These are phyloP conservation scores for Caryopteris hybrid DNA, from an alignment of 305 asterid species.

Conservation along the genomic window DNA sequence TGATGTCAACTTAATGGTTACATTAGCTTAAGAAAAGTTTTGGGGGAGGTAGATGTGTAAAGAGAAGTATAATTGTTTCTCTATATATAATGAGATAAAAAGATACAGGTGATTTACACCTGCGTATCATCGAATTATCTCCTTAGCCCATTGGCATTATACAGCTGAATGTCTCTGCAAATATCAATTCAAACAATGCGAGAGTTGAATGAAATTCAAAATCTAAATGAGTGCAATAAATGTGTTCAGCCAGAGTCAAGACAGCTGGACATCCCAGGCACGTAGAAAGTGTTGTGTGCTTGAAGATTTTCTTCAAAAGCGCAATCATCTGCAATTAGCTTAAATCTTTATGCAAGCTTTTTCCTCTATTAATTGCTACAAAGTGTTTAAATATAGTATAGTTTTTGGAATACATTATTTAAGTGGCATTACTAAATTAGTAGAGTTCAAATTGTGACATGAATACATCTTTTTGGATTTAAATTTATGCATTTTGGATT, in stretches of 20 bases:
- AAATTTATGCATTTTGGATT: too few relatives aligned
- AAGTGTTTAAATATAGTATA: not conserved
- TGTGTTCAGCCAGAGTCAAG: not conserved
- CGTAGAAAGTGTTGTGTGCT: not conserved
- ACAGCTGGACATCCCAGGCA: not conserved
- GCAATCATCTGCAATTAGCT: not conserved
- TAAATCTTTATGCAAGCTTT: not conserved
- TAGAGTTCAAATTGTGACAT: too few relatives aligned
- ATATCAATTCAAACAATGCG: not conserved
- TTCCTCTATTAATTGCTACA: not conserved
- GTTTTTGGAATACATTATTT: not conserved
- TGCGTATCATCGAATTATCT: too few relatives aligned
- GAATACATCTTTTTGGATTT: too few relatives aligned
- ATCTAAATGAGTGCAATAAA: not conserved
- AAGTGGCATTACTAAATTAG: not conserved
- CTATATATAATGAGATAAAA: too few relatives aligned
- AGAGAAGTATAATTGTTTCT: too few relatives aligned
- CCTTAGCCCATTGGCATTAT: too few relatives aligned
- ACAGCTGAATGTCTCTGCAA: not conserved
- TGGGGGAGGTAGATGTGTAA: too few relatives aligned
- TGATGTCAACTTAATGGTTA: not conserved
- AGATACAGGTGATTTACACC: too few relatives aligned
- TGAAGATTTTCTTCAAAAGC: too few relatives aligned
- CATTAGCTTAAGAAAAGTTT: too few relatives aligned
- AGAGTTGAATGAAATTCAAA: not conserved